Conservation (phyloP, 306 rosid species). For the Mucuna pruriens region DNA sequence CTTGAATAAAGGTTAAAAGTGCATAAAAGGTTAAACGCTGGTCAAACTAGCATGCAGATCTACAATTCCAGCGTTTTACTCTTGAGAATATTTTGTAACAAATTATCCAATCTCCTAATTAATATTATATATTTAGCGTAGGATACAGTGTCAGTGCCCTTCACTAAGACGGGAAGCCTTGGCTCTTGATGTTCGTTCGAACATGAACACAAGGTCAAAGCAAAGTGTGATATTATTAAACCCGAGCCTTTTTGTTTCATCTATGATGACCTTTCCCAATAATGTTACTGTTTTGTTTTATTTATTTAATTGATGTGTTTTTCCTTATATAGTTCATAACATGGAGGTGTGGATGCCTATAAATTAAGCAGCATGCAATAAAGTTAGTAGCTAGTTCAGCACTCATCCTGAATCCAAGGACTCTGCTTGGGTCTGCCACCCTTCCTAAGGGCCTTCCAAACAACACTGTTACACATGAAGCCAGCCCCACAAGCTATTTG, state of each 20-base stretch:
- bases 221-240: not conserved
- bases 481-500: constrained; percentile 63
- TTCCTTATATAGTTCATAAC: not conserved
- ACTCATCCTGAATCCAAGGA: constrained; percentile 57
- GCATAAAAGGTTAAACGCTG: not conserved
- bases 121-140: not conserved
- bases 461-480: constrained; percentile 57
- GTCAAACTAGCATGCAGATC: not conserved
- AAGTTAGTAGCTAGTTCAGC: not conserved
- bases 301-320: not conserved
- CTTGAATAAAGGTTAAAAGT: not conserved
- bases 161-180: no score
- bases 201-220: not conserved
- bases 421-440: constrained; percentile 40
- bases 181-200: not conserved
- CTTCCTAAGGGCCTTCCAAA: constrained; percentile 62
- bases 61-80: not conserved
- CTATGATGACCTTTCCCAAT: not conserved
- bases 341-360: no score
- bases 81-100: not conserved
- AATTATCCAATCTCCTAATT: not conserved
- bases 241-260: not conserved
- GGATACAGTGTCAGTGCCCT: not conserved
- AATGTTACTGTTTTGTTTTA: not conserved
- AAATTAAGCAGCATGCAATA: not conserved